Conservation (phyloP, 2,329 filamentous ascomycete genomes). For the Graphilbum sp. region DNA sequence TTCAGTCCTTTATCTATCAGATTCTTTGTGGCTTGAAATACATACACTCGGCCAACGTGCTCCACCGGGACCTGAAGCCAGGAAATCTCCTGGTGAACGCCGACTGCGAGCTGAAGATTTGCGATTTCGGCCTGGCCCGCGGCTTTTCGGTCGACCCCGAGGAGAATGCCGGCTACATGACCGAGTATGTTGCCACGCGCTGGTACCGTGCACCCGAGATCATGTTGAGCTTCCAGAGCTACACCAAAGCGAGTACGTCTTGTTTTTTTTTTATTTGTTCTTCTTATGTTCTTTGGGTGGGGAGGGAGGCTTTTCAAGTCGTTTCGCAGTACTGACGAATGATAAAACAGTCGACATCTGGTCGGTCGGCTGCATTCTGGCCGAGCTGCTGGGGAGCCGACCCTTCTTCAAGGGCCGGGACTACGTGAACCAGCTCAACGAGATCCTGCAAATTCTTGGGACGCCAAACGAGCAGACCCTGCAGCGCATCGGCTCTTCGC, state of each 20-base stretch:
- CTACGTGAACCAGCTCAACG: constrained; percentile 98
- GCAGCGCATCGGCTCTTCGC: constrained; percentile 80
- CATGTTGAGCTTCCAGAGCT: constrained; percentile 99
- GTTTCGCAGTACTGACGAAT: too few relatives aligned
- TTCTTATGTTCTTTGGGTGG: too few relatives aligned
- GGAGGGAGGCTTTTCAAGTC: too few relatives aligned
- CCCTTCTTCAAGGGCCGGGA: constrained; percentile 99
- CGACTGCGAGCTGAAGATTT: constrained; percentile 98
- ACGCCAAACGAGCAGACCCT: constrained; percentile 94
- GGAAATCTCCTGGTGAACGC: constrained; percentile 96
- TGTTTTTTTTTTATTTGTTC: neutral
- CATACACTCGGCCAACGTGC: constrained; percentile 94
- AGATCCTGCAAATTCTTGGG: constrained; percentile 94
- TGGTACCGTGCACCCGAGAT: constrained; percentile 95
- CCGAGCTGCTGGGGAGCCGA: constrained; percentile 84
- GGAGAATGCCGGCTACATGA: constrained; percentile 99
- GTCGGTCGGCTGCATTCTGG: constrained; percentile 96
- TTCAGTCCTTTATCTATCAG: constrained; percentile 99
- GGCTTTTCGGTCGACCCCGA: constrained; percentile 95
- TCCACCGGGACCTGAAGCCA: constrained; percentile 93
- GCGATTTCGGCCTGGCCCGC: constrained; percentile 90
- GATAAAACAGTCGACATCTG: constrained; percentile 87
- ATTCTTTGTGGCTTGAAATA: constrained; percentile 98
- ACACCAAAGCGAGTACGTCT: constrained; percentile 92
- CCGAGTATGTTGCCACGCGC: constrained; percentile 93